These are phyloP conservation scores for Didymella arachidicola DNA, from an alignment of 2,329 filamentous ascomycete species.

Conservation along the genomic window DNA sequence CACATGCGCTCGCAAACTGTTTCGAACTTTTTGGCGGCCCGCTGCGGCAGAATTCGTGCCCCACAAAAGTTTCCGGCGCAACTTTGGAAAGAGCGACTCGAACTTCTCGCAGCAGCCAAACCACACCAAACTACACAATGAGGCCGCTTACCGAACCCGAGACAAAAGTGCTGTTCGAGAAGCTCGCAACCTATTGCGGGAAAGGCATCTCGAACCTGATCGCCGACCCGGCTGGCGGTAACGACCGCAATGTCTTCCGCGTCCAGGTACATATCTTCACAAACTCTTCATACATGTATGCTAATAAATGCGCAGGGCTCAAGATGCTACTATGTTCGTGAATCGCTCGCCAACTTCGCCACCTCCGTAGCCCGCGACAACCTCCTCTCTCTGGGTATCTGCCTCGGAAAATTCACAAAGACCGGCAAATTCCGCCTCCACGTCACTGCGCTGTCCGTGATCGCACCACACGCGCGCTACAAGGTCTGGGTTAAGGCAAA, in stretches of 20 bases:
- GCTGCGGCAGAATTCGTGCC: slow-evolving; percentile 23
- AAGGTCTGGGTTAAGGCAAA: slow-evolving; percentile 98
- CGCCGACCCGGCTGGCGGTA: slow-evolving; percentile 39
- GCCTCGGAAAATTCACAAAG: slow-evolving; percentile 95
- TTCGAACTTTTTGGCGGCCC: slow-evolving; percentile 20
- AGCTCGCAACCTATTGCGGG: slow-evolving; percentile 93
- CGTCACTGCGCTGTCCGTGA: slow-evolving; percentile 87
- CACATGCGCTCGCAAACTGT: slow-evolving; percentile 3
- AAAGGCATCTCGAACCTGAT: slow-evolving; percentile 81
- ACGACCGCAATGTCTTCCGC: slow-evolving; percentile 58
- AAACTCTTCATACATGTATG: not conserved
- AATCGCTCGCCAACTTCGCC: slow-evolving; percentile 89
- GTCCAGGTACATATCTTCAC: slow-evolving; percentile 50
- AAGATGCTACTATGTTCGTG: slow-evolving; percentile 89
- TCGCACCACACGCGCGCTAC: slow-evolving; percentile 90
- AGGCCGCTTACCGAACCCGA: slow-evolving; percentile 81
- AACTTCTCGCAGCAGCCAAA: slow-evolving; percentile 8
- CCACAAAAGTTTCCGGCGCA: slow-evolving; percentile 24
- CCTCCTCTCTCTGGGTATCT: slow-evolving; percentile 87
- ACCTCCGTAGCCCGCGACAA: slow-evolving; percentile 83
- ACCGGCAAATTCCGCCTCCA: slow-evolving; percentile 94
- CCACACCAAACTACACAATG: slow-evolving; percentile 60
- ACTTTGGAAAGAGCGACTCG: slow-evolving; percentile 2
- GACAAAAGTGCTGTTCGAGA: slow-evolving; percentile 83
- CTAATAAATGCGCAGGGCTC: slow-evolving; percentile 63